Evolutionary conservation across 2,329 filamentous ascomycete genomes (phyloP).

Genomic region (Trichoderma atroviride): DNA sequence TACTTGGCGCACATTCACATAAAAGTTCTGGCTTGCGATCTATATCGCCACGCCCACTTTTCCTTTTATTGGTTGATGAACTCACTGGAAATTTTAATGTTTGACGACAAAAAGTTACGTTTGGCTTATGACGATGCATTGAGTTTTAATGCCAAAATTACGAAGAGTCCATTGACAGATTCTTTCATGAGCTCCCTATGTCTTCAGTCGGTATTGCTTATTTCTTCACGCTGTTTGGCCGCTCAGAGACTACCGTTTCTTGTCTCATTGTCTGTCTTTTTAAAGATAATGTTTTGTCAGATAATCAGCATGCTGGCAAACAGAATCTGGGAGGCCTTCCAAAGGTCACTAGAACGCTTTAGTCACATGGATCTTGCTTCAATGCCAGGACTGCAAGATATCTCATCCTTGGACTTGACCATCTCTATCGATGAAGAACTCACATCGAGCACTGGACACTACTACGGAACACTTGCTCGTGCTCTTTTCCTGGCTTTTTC

Average conservation of each 20-base stretch:
- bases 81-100: not conserved
- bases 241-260: not conserved
- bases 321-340: not conserved
- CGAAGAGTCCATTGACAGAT: not conserved
- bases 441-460: constrained; percentile 34
- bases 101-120: constrained; percentile 9
- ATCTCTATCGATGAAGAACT: constrained; percentile 18
- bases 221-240: not conserved
- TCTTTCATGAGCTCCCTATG: constrained; percentile 7
- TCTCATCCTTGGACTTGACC: not conserved
- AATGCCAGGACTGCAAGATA: not conserved
- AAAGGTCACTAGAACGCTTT: not conserved
- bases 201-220: constrained; percentile 17
- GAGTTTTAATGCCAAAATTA: not conserved
- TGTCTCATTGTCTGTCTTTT: not conserved
- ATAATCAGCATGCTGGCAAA: not conserved
- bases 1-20: not conserved
- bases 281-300: constrained; percentile 3
- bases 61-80: not conserved
- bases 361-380: not conserved
- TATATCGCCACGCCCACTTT: not conserved
- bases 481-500: constrained; percentile 16
- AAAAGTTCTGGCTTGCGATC: not conserved
- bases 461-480: constrained; percentile 24
- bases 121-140: constrained; percentile 18